Evolutionary conservation across 352 stramenopile species (phyloP), one percentile per base, ranked within the genome.

Genomic region (Phytophthora kernoviae): DNA sequence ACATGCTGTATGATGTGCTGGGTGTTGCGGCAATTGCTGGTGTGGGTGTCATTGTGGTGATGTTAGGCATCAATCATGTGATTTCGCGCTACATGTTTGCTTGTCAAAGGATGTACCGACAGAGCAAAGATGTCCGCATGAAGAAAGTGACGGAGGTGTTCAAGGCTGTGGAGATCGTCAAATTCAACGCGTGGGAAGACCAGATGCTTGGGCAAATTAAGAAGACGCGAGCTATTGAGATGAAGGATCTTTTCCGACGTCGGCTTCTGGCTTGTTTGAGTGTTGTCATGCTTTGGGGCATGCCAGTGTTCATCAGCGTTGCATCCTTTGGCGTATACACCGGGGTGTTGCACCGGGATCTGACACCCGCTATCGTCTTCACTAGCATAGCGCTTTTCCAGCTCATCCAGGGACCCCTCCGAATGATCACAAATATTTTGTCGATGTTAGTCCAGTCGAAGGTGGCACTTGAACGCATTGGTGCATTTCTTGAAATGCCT

Each of bases 161-260:
- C 49, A 83, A 79, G 34, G 75, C 70, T 0, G 96, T 98, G 59
- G 83, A 84, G 21, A 91, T 98, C 47, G 89, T 98, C 79, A 98
- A 98, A 70, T 96, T 97, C 42, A 97, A 97, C 65, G 84, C 84
- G 0, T 98, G 88, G 89, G 94, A 98, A 55, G 47, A 77, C 18
- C 85, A 81, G 7, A 92, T 98, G 66, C 59, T 81, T 37, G 77
- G 72, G n/a, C 77, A 94, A 11, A 80, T 85, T 43, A 48, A 54
- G 20, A 34, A 62, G 11, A 64, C 59, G 8, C 65, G 78, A 4
- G 53, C 54, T 2, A 53, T 49, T 5, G 78, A 88, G 45, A 56
- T 86, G 40, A 54, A 61, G 12, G 33, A 75, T n/a, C 47, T 84
- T 7, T 71, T 72, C 18, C 48, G 53, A 37, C 34, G 58, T 7